Evolutionary conservation across 139 green algal species (phyloP), one percentile per base, ranked within the genome.

Genomic region (Chlamydomonas schloesseri): DNA sequence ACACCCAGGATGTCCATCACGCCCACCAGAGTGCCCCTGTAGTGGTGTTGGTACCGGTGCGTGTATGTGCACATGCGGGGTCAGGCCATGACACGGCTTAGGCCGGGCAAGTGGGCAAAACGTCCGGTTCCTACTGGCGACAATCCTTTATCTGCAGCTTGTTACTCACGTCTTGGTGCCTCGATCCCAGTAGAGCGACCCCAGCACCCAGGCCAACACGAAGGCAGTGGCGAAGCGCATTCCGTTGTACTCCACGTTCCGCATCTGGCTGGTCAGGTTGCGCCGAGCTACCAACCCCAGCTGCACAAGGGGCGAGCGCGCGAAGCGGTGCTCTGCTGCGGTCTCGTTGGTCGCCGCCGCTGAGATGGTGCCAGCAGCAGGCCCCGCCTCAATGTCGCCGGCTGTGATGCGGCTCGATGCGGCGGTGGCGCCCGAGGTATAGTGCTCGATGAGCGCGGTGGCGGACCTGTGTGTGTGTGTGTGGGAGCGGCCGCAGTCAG

Each of bases 1-100:
- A 83, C 92, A 10, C 92, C 92, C 80, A 93, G 75, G 26, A 96
- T 91, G 86, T 96, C 94, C 37, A 89, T 77, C 37, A 96, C 78
- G n/a, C 47, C 80, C 68, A 86, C 17, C 68, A 86, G 21, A 4
- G 65, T 29, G 79, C 17, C 55, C 36, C 77, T 83, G 77, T 5
- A 47, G n/a, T n/a, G n/a, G n/a, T 1, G n/a, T 37, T 3, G 28
- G 29, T 14, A 20, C 29, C 3, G 29, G 29, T 26, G 64, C 11
- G 64, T n/a, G n/a, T n/a, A n/a, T n/a, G n/a, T n/a, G n/a, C n/a
- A n/a, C n/a, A n/a, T n/a, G n/a, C n/a, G n/a, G n/a, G n/a, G n/a
- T n/a, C n/a, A n/a, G n/a, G n/a, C n/a, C n/a, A n/a, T n/a, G n/a
- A n/a, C n/a, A n/a, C n/a, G n/a, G n/a, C n/a, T n/a, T n/a, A n/a